Evolutionary conservation across 2,329 filamentous ascomycete genomes (phyloP).

Genomic region (Pestalotiopsis sp.): DNA sequence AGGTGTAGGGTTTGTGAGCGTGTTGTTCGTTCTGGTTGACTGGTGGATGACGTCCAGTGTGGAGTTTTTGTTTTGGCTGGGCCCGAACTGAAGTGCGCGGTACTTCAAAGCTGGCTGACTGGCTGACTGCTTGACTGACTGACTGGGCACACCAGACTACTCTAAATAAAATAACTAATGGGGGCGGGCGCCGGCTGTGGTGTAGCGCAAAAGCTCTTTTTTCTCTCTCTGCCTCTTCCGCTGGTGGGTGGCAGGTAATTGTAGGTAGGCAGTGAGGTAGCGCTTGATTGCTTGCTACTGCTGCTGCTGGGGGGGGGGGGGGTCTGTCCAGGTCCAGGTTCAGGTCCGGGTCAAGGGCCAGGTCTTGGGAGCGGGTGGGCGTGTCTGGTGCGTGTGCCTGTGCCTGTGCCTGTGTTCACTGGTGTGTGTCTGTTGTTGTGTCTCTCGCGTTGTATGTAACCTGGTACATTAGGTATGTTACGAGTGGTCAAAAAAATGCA

Average conservation of each 20-base stretch:
- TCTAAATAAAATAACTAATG: too few species aligned
- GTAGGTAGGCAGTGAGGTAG: neutral
- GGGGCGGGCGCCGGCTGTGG: neutral
- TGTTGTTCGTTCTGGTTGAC: conserved; percentile 13
- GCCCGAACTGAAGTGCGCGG: neutral
- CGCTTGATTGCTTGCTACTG: neutral
- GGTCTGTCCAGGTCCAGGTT: too few species aligned
- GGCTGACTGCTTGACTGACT: too few species aligned
- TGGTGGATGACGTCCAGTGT: conserved; percentile 11
- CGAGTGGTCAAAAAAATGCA: neutral
- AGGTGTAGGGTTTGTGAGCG: conserved; percentile 5
- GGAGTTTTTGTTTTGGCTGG: conserved; percentile 7
- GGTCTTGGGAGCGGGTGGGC: too few species aligned
- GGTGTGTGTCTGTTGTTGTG: too few species aligned
- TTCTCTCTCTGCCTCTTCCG: neutral
- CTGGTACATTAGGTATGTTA: neutral
- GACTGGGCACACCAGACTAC: too few species aligned
- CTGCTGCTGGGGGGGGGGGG: too few species aligned
- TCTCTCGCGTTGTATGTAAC: too few species aligned
- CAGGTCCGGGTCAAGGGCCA: too few species aligned
- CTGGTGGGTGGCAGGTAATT: neutral
- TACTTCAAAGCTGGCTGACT: neutral
- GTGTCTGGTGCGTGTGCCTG: too few species aligned
- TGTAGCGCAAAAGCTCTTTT: neutral
- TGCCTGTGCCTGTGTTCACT: too few species aligned